Evolutionary conservation across 2,329 filamentous ascomycete genomes (phyloP).

Genomic region (Diaporthe vexans): DNA sequence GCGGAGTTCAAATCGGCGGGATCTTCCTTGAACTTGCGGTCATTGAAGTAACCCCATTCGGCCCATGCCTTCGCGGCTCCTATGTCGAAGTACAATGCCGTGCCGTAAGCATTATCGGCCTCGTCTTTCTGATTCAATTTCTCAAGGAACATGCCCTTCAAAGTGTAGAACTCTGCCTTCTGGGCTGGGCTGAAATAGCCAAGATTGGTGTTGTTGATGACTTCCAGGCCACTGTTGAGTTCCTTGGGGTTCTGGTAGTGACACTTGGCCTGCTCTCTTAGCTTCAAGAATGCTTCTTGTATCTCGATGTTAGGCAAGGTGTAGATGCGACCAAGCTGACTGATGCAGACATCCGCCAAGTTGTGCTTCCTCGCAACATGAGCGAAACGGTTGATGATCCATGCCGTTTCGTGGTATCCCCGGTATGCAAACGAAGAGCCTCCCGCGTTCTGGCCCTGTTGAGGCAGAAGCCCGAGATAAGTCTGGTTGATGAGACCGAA

Average conservation of each 20-base stretch:
- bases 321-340: constrained; percentile 96
- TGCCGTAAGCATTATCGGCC: constrained; percentile 93
- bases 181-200: constrained; percentile 97
- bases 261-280: constrained; percentile 98
- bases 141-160: constrained; percentile 99
- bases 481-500: constrained; percentile 97
- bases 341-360: constrained; percentile 96
- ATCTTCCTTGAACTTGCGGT: constrained; percentile 94
- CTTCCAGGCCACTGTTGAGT: constrained; percentile 91
- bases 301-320: constrained; percentile 99
- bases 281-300: constrained; percentile 97
- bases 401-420: constrained; percentile 98
- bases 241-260: constrained; percentile 97
- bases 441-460: constrained; percentile 83
- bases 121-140: constrained; percentile 93
- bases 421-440: constrained; percentile 96
- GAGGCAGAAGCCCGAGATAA: constrained; percentile 87
- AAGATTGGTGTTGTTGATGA: constrained; percentile 99
- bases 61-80: constrained; percentile 97
- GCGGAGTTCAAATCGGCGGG: constrained; percentile 85
- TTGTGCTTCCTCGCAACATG: constrained; percentile 98
- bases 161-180: constrained; percentile 98
- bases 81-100: constrained; percentile 95
- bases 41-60: constrained; percentile 99
- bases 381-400: constrained; percentile 99